These are phyloP conservation scores for Trifolium dubium DNA, from an alignment of 306 rosid genomes.

Conservation along the genomic window DNA sequence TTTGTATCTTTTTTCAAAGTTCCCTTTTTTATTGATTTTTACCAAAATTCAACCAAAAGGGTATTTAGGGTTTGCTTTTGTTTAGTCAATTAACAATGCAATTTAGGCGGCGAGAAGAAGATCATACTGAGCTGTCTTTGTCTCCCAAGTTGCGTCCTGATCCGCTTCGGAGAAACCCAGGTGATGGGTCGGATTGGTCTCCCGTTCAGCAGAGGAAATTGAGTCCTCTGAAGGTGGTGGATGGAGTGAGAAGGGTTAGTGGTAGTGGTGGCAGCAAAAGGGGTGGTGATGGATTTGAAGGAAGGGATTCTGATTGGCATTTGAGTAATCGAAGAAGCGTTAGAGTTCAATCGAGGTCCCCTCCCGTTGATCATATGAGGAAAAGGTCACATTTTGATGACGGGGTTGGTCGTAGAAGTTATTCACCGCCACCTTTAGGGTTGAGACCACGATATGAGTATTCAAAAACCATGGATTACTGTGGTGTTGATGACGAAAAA, in stretches of 20 bases:
- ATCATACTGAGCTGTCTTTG: conserved; percentile 47
- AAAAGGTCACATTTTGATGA: conserved; percentile 61
- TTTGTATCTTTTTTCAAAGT: conserved; percentile 10
- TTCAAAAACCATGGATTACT: conserved; percentile 41
- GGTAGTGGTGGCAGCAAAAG: conserved; percentile 48
- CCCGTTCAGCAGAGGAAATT: conserved; percentile 52
- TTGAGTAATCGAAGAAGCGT: conserved; percentile 55
- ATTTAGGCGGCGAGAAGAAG: conserved; percentile 62
- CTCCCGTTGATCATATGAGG: conserved; percentile 52
- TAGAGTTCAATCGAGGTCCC: conserved; percentile 56
- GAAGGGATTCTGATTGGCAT: conserved; percentile 64
- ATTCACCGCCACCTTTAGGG: conserved; percentile 51
- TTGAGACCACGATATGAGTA: conserved; percentile 53
- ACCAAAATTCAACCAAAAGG: conserved; percentile 24
- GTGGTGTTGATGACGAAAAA: conserved; percentile 48
- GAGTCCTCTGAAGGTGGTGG: conserved; percentile 62
- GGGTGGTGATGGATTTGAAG: conserved; percentile 47
- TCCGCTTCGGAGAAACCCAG: conserved; percentile 38
- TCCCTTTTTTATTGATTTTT: conserved; percentile 11
- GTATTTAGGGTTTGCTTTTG: conserved; percentile 41
- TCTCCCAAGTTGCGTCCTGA: conserved; percentile 49
- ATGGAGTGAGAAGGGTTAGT: conserved; percentile 49
- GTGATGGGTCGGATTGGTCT: conserved; percentile 50
- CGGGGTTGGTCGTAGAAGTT: conserved; percentile 51
- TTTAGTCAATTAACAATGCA: conserved; percentile 58